A percentile compares a stretch with the other conserved stretches of the same genome.
phyloP scores from a whole-genome alignment of 2,329 filamentous ascomycete genomes.

The Colletotrichum echinochloae region DNA sequence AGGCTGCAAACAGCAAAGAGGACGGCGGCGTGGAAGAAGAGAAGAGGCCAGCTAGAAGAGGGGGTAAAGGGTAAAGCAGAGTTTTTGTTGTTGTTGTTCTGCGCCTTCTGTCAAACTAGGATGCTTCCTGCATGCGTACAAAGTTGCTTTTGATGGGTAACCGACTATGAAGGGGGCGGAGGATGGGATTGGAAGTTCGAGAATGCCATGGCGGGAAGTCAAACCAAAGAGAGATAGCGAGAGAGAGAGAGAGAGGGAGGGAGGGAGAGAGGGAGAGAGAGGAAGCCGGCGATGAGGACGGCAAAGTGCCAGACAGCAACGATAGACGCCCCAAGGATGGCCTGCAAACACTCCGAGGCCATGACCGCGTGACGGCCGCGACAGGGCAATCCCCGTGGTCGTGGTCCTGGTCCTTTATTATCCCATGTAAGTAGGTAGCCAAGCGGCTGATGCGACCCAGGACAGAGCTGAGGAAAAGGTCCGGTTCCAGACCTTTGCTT shows the following conservation, averaged over 20 bases:
- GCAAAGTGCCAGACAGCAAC: too few relatives aligned
- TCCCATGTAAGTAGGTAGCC: too few relatives aligned
- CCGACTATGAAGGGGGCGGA: not conserved
- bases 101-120: not conserved
- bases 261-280: not conserved
- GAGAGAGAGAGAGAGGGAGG: not conserved
- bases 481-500: not conserved
- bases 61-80: not conserved
- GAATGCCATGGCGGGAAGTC: conserved; percentile 14
- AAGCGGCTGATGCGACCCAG: too few relatives aligned
- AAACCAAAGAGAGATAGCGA: not conserved
- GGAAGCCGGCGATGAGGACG: too few relatives aligned
- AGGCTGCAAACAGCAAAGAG: not conserved
- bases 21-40: not conserved
- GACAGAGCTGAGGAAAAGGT: not conserved
- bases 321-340: not conserved
- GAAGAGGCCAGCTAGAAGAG: not conserved
- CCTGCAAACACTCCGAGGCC: not conserved
- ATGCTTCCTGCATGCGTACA: not conserved
- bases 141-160: not conserved
- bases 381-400: not conserved
- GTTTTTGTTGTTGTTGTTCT: too few relatives aligned
- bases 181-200: not conserved
- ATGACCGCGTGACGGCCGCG: not conserved
- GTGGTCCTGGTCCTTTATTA: too few relatives aligned